Percentiles rank a stretch among this genome's conserved stretches.
Conservation (phyloP, 352 stramenopile genomes). For the Phytophthora pluvialis region DNA sequence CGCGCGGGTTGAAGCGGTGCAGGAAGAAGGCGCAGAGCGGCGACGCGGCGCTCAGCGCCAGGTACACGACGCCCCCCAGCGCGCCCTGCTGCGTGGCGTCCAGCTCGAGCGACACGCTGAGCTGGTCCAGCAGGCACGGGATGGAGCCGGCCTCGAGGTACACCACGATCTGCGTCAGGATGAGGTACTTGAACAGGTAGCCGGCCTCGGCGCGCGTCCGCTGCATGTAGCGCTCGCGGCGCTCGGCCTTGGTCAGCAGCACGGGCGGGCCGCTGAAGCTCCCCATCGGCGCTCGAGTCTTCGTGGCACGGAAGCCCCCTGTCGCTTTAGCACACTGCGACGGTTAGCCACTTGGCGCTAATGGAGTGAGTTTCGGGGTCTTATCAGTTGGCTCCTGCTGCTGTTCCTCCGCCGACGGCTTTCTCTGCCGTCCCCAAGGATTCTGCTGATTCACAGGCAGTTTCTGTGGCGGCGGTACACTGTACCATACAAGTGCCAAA, state of each 20-base stretch:
- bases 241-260: conserved; percentile 56
- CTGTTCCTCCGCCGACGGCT: neutral
- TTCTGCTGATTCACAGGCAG: conserved; percentile 14
- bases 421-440: conserved; percentile 24
- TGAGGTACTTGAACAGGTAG: conserved; percentile 90
- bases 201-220: conserved; percentile 72
- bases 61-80: conserved; percentile 81
- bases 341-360: neutral
- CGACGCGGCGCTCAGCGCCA: conserved; percentile 73
- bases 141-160: conserved; percentile 87
- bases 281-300: conserved; percentile 26
- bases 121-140: conserved; percentile 79
- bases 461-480: neutral
- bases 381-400: neutral
- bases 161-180: conserved; percentile 83
- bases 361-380: neutral
- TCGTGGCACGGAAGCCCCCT: neutral
- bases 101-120: conserved; percentile 75
- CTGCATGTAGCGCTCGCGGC: conserved; percentile 74
- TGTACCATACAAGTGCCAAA: neutral
- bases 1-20: conserved; percentile 67
- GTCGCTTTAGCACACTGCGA: conserved; percentile 14
- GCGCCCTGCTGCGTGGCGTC: conserved; percentile 78
- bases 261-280: conserved; percentile 28
- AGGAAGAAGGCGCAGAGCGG: conserved; percentile 82